A percentile compares a stretch with the other conserved stretches of the same genome.
Evolutionary conservation across 352 stramenopile genomes (phyloP).

Genomic region (Pythium aristosporum): DNA sequence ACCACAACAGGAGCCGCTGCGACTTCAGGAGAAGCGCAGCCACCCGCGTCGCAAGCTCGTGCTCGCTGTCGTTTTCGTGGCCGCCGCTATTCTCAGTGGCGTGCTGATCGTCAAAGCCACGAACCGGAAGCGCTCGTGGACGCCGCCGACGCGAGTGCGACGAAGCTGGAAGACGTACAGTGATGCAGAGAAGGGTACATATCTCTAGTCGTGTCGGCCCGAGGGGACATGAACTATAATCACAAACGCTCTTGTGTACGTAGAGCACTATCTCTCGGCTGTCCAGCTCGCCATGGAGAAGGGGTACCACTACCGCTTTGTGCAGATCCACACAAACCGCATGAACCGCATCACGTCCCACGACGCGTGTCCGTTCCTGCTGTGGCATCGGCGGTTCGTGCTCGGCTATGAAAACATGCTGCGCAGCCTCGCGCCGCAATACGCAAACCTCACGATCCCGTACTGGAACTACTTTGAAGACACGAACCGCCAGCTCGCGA

Average conservation of each 20-base stretch:
- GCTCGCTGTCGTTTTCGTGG: not conserved
- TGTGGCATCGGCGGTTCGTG: constrained; percentile 30
- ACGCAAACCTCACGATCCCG: constrained; percentile 22
- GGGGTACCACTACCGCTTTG: constrained; percentile 26
- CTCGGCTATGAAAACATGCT: constrained; percentile 34
- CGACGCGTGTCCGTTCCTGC: constrained; percentile 22
- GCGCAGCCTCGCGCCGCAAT: constrained; percentile 26
- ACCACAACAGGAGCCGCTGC: not conserved
- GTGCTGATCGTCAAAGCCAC: not conserved
- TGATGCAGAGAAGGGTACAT: constrained; percentile 17
- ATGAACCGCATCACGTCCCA: constrained; percentile 26
- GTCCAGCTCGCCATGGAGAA: constrained; percentile 26
- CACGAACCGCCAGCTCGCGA: constrained; percentile 20
- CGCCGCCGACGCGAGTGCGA: constrained; percentile 14
- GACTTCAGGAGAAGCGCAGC: not conserved
- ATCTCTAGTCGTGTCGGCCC: not conserved
- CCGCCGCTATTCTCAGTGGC: not conserved
- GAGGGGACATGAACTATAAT: too few relatives aligned
- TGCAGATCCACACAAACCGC: constrained; percentile 18
- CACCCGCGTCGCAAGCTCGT: not conserved
- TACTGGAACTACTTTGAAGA: constrained; percentile 32
- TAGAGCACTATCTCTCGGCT: constrained; percentile 22
- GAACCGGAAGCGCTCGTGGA: not conserved
- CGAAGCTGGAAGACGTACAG: constrained; percentile 21
- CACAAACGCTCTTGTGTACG: not conserved